Evolutionary conservation across 495 filamentous ascomycete species (phyloP), one percentile per base, ranked within the genome.

Genomic region (Chlorociboria aeruginascens): DNA sequence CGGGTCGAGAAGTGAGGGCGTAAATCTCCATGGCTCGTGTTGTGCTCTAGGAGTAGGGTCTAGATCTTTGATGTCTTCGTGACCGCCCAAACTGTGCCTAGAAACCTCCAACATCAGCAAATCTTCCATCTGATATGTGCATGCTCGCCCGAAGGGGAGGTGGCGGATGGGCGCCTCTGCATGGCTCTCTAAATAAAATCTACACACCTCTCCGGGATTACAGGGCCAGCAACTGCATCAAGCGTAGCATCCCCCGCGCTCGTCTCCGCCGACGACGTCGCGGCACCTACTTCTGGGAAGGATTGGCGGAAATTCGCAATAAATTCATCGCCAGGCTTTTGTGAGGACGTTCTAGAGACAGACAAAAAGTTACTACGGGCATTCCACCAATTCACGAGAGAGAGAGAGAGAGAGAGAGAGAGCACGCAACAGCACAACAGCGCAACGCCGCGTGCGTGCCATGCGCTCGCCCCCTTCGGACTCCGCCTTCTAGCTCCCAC

Each of bases 281-380:
- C 55, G 32, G 57, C 56, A n/a, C 54, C 67, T 36, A 88, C 69
- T 58, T 86, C 74, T 46, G 84, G 78, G 56, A 90, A 94, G 47
- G 72, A 78, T 49, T 83, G 79, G 60, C 83, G 83, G 70, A 95
- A 95, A 66, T 76, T 79, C 60, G 74, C 81, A 69, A 89, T 80
- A 55, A 95, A 75, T 52, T 89, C 86, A 55, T 86, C 81, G 57
- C 75, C 79, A 35, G 89, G 89, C 70, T 94, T 95, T 65, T 89
- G 88, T 38, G 84, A 79, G 57, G 79, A 89, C 56, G 79, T 85
- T 56, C 86, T 93, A 60, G 52, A 25, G 46, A 43, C 25, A 45
- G 39, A 8, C 36, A 25, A n/a, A 13, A n/a, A 13, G 29, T 25
- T 13, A 35, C 2, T 25, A 25, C 4, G 20, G 20, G 20, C 20